Evolutionary conservation across 2,329 filamentous ascomycete genomes (phyloP).

Genomic region (Pseudofabraea citricarpa): DNA sequence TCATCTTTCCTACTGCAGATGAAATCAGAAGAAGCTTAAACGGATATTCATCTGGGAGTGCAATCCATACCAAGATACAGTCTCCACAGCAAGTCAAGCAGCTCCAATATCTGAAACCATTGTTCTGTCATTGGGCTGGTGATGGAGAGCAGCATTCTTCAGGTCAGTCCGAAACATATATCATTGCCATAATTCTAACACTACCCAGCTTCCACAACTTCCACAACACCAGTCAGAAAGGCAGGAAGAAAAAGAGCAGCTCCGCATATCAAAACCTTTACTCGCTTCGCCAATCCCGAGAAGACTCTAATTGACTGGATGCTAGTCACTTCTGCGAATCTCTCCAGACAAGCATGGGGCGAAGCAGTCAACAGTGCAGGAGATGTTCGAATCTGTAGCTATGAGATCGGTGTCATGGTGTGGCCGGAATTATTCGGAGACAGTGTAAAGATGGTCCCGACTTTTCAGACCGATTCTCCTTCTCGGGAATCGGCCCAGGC

Average conservation of each 20-base stretch:
- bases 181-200: no score
- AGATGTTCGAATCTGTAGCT: conserved; percentile 70
- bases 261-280: conserved; percentile 87
- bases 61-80: conserved; percentile 77
- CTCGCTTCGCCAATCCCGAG: conserved; percentile 48
- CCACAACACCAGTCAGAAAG: conserved; percentile 30
- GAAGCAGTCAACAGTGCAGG: conserved; percentile 50
- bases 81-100: conserved; percentile 69
- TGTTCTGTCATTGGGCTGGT: conserved; percentile 73
- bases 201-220: no score
- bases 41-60: conserved; percentile 71
- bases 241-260: conserved; percentile 65
- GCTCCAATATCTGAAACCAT: conserved; percentile 63
- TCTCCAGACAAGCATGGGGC: conserved; percentile 89
- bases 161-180: neutral
- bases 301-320: conserved; percentile 70
- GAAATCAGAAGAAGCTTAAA: conserved; percentile 74
- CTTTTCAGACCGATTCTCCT: conserved; percentile 57
- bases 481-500: conserved; percentile 18
- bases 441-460: conserved; percentile 55
- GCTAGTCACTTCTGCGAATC: conserved; percentile 82
- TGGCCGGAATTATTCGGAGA: conserved; percentile 62
- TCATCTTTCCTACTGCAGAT: conserved; percentile 76
- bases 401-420: conserved; percentile 77
- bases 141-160: conserved; percentile 33